These are phyloP conservation scores for Acacia pycnantha DNA, from an alignment of 331 rosid species.

Conservation along the genomic window DNA sequence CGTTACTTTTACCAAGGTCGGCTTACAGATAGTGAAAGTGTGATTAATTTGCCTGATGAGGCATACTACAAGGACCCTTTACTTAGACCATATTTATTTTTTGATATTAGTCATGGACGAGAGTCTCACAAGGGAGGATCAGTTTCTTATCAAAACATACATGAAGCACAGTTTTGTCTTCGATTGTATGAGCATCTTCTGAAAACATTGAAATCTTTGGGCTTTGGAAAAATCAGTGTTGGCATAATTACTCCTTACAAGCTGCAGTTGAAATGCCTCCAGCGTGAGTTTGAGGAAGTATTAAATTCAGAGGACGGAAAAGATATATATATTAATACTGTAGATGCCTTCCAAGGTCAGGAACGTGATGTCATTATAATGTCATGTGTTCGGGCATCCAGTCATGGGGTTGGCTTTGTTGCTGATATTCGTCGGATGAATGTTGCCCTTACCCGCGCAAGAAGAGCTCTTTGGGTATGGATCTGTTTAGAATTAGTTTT, in stretches of 20 bases:
- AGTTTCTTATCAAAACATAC: constrained; percentile 83
- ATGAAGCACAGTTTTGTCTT: constrained; percentile 94
- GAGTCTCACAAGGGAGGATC: constrained; percentile 99
- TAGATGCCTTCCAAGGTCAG: constrained; percentile 99
- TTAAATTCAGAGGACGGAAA: constrained; percentile 93
- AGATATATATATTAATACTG: constrained; percentile 91
- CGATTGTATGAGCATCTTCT: constrained; percentile 88
- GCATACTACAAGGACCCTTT: constrained; percentile 76
- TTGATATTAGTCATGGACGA: constrained; percentile 92
- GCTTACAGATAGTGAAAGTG: constrained; percentile 89
- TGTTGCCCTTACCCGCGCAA: constrained; percentile 98
- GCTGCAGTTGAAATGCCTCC: constrained; percentile 96
- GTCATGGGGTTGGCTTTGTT: constrained; percentile 95
- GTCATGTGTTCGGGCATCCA: constrained; percentile 99
- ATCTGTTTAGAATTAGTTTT: constrained; percentile 11
- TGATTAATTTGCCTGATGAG: constrained; percentile 79
- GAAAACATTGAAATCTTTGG: constrained; percentile 60
- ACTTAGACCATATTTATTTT: constrained; percentile 88
- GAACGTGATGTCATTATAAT: constrained; percentile 97
- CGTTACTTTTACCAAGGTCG: constrained; percentile 98
- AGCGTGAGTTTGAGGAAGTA: constrained; percentile 88
- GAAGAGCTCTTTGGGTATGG: constrained; percentile 95
- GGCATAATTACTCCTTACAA: constrained; percentile 98
- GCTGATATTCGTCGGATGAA: constrained; percentile 97
- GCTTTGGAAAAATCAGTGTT: constrained; percentile 67